Conservation (phyloP, 306 rosid species). For the Pyrus bretschneideri region DNA sequence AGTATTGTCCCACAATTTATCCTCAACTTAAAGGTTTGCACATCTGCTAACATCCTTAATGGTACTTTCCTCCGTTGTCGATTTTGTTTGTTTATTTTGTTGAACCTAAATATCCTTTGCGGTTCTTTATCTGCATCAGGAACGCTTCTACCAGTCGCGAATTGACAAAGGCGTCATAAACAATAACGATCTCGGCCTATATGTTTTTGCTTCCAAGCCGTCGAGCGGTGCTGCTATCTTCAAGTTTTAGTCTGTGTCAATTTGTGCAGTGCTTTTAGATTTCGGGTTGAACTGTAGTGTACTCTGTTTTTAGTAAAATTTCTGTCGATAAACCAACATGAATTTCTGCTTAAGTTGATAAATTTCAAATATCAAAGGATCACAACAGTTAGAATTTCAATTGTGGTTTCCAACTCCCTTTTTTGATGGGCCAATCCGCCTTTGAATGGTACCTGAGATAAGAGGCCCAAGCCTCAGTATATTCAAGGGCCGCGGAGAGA, state of each 20-base stretch:
- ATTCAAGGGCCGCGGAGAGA: neutral
- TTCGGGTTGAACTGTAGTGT: neutral
- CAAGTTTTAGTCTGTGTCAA: slow-evolving; percentile 41
- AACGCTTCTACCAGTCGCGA: slow-evolving; percentile 55
- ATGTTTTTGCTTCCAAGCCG: slow-evolving; percentile 93
- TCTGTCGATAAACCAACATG: neutral
- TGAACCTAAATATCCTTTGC: neutral
- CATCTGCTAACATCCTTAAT: neutral
- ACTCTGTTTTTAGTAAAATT: neutral
- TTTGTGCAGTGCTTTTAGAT: neutral
- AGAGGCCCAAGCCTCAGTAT: no score
- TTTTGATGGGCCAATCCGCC: neutral
- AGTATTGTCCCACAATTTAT: slow-evolving; percentile 78
- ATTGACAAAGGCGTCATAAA: slow-evolving; percentile 56
- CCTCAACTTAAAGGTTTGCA: slow-evolving; percentile 72
- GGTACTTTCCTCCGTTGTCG: neutral
- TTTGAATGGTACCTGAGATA: neutral
- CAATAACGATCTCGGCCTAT: slow-evolving; percentile 67
- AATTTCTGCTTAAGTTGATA: neutral
- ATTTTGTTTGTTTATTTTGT: neutral
- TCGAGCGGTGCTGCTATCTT: slow-evolving; percentile 96
- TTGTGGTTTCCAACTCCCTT: neutral
- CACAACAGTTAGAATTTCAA: neutral
- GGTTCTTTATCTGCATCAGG: slow-evolving; percentile 43
- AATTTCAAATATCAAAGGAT: neutral